These are phyloP conservation scores for Epichloe aotearoae DNA, from an alignment of 2,329 filamentous ascomycete species.

Conservation along the genomic window DNA sequence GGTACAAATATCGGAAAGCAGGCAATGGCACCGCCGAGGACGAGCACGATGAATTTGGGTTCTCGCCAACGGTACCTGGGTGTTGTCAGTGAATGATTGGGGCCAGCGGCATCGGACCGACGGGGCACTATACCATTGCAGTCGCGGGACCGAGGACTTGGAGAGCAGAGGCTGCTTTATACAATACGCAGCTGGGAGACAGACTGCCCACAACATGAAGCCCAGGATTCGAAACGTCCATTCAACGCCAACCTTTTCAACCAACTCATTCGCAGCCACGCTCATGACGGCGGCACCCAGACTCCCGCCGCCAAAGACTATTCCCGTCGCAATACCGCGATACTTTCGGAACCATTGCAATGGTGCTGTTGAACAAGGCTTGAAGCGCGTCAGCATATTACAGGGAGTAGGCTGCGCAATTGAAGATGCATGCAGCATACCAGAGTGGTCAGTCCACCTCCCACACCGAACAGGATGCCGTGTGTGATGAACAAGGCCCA, in stretches of 20 bases:
- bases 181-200: constrained; percentile 15
- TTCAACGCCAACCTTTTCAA: constrained; percentile 11
- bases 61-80: constrained; percentile 14
- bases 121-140: constrained; percentile 13
- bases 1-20: constrained; percentile 17
- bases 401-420: not conserved
- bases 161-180: constrained; percentile 8
- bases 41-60: constrained; percentile 11
- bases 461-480: constrained; percentile 15
- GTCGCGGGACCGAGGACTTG: constrained; percentile 6
- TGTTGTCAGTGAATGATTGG: not conserved
- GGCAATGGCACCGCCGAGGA: constrained; percentile 11
- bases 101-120: not conserved
- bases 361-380: constrained; percentile 16
- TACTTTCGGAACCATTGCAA: constrained; percentile 14
- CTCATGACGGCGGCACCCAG: constrained; percentile 16
- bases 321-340: constrained; percentile 15
- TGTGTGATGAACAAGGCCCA: constrained; percentile 14
- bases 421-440: constrained; percentile 5
- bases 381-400: not conserved
- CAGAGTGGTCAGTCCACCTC: constrained; percentile 14
- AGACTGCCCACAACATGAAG: constrained; percentile 15
- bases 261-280: constrained; percentile 12
- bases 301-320: constrained; percentile 16
- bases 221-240: constrained; percentile 17